Evolutionary conservation across 129 eudicot species (phyloP), one percentile per base, ranked within the genome.

Genomic region (Flaveria ramosissima): DNA sequence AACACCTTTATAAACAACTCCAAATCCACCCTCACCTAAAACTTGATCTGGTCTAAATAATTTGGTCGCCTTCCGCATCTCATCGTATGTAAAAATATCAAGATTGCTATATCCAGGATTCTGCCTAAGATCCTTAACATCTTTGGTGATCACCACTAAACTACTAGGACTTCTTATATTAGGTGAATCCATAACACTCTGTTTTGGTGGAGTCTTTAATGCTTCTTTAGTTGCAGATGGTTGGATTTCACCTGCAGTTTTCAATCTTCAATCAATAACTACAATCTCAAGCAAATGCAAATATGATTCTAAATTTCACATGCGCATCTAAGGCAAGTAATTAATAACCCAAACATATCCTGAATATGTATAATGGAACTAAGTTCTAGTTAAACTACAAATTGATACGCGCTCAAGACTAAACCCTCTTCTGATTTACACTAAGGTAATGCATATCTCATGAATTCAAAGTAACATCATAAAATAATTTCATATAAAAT

Each of bases 21-120:
- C 99, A 77, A 95, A 95, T 2, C 99, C 99, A 71, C 99, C 99
- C 76, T 91, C 97, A 62, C 99, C 99, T 23, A 95, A 86, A 72
- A 92, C 90, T 77, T 92, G 96, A 86, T 89, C 91, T 0, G 97
- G 92, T 71, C 99, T 89, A 71, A 95, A 95, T 19, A 88, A 87
- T 78, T 89, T 95, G 57, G 99, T 95, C 4, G 95, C 91, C 83
- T 83, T 72, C 55, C 86, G 90, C 99, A 95, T 91, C 85, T 95
- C 99, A 19, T 88, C 96, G 57, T 92, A 95, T 2, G 92, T 86
- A 77, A 95, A 95, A 47, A 95, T 86, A 79, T 95, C 99, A 73
- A 92, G 86, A 88, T 95, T 85, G 71, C 97, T 83, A 82, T 85
- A 87, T n/a, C 92, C 96, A 1, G 96, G 94, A 82, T 82, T 92